Conservation (phyloP, 139 green algal species). For the Trebouxia sp. region DNA sequence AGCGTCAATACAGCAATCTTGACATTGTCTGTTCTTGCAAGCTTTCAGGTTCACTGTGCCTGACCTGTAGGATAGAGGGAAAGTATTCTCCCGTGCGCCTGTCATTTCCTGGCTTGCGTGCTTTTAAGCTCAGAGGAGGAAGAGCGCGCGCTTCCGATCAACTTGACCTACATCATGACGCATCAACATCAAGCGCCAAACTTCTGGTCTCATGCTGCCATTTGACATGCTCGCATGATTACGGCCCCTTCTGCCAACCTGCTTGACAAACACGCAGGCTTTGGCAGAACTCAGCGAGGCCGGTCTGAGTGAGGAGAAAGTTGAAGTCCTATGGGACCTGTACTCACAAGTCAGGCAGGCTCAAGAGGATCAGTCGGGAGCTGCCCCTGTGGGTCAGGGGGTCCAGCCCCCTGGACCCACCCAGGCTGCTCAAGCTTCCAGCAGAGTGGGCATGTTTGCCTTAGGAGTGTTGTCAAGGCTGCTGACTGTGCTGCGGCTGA, state of each 20-base stretch:
- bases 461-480: constrained; percentile 68
- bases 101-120: too few species aligned
- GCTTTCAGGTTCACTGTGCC: not conserved
- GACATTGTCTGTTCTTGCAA: too few species aligned
- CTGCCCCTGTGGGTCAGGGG: not conserved
- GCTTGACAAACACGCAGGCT: constrained; percentile 7
- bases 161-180: too few species aligned
- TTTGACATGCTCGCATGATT: too few species aligned
- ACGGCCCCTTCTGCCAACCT: too few species aligned
- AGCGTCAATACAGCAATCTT: too few species aligned
- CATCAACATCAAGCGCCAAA: too few species aligned
- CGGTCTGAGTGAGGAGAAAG: constrained; percentile 43
- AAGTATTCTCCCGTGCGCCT: too few species aligned
- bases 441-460: constrained; percentile 42
- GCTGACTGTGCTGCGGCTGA: constrained; percentile 65
- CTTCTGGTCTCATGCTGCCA: too few species aligned
- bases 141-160: too few species aligned
- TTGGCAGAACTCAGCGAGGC: constrained; percentile 48
- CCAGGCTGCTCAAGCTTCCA: not conserved
- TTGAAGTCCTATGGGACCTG: constrained; percentile 43
- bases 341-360: constrained; percentile 32
- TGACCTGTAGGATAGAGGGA: too few species aligned
- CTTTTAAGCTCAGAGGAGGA: too few species aligned
- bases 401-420: constrained; percentile 10
- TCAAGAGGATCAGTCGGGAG: constrained; percentile 43